phyloP scores from a whole-genome alignment of 2,329 filamentous ascomycete species.

The Scedosporium dehoogii region DNA sequence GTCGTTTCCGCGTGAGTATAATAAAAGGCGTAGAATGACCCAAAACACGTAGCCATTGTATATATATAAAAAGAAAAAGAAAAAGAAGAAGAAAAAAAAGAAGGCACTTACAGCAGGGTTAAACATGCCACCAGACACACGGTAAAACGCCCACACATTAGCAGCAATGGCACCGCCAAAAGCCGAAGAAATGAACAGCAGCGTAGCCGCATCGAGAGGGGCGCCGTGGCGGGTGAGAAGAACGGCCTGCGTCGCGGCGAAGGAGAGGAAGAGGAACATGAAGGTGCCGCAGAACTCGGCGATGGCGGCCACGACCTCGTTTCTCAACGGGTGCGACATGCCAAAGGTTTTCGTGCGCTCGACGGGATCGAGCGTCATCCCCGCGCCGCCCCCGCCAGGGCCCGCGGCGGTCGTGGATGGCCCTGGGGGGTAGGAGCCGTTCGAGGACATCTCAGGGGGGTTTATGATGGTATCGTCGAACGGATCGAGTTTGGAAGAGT shows the following conservation, averaged over 20 bases:
- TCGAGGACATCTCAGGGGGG: background rate
- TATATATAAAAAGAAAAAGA: background rate
- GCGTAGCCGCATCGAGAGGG: slow-evolving; percentile 9
- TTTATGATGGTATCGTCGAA: too few species aligned
- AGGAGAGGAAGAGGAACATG: slow-evolving; percentile 38
- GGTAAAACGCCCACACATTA: slow-evolving; percentile 48
- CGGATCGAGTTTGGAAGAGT: too few species aligned
- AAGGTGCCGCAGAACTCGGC: slow-evolving; percentile 45
- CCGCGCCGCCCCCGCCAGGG: background rate
- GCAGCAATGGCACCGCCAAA: slow-evolving; percentile 41
- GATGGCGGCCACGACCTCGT: slow-evolving; percentile 29
- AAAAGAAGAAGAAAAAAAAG: background rate
- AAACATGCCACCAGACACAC: slow-evolving; percentile 41
- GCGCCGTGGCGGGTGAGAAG: slow-evolving; percentile 1
- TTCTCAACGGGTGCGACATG: slow-evolving; percentile 13
- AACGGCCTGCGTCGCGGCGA: slow-evolving; percentile 17
- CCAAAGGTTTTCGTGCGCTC: slow-evolving; percentile 1
- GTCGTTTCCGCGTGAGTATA: too few species aligned
- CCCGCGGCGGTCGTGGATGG: background rate
- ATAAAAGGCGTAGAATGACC: too few species aligned
- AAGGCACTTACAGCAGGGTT: slow-evolving; percentile 34
- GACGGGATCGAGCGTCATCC: background rate
- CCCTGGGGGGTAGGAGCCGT: background rate
- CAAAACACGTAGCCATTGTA: background rate
- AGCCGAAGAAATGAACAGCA: slow-evolving; percentile 39